A percentile compares a stretch with the other conserved stretches of the same genome.
phyloP scores from a whole-genome alignment of 2,329 filamentous ascomycete species.

The Karstenula rhodostoma region DNA sequence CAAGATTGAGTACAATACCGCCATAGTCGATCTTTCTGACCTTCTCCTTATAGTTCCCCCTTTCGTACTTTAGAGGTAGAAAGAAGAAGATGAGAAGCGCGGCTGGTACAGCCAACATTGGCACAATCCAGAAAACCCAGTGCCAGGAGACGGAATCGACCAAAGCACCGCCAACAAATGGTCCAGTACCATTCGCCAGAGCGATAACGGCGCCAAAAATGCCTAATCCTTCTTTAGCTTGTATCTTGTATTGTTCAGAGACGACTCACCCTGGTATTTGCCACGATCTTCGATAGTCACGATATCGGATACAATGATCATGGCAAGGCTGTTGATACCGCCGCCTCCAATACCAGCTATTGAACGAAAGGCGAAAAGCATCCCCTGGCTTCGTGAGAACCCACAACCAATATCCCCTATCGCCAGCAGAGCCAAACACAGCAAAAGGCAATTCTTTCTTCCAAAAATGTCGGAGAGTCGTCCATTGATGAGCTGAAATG shows the following conservation, averaged over 20 bases:
- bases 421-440: slow-evolving; percentile 38
- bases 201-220: slow-evolving; percentile 28
- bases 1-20: slow-evolving; percentile 42
- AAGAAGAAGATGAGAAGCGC: slow-evolving; percentile 67
- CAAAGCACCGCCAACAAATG: slow-evolving; percentile 75
- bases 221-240: slow-evolving; percentile 20
- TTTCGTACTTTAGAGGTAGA: slow-evolving; percentile 58
- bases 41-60: slow-evolving; percentile 16
- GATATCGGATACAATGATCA: slow-evolving; percentile 46
- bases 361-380: slow-evolving; percentile 43
- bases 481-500: slow-evolving; percentile 71
- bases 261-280: slow-evolving; percentile 38
- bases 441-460: slow-evolving; percentile 56
- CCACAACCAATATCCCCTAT: slow-evolving; percentile 40
- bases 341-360: slow-evolving; percentile 68
- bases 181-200: slow-evolving; percentile 53
- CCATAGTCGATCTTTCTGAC: slow-evolving; percentile 48
- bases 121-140: slow-evolving; percentile 77
- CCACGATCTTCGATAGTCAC: slow-evolving; percentile 41
- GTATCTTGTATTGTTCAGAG: too few species aligned
- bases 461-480: slow-evolving; percentile 68
- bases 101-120: slow-evolving; percentile 67
- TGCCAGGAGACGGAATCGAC: slow-evolving; percentile 76
- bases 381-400: slow-evolving; percentile 30
- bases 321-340: slow-evolving; percentile 58